Base-by-base conservation (phyloP, 169 alveolate species). In the Plasmodium relictum region DNA sequence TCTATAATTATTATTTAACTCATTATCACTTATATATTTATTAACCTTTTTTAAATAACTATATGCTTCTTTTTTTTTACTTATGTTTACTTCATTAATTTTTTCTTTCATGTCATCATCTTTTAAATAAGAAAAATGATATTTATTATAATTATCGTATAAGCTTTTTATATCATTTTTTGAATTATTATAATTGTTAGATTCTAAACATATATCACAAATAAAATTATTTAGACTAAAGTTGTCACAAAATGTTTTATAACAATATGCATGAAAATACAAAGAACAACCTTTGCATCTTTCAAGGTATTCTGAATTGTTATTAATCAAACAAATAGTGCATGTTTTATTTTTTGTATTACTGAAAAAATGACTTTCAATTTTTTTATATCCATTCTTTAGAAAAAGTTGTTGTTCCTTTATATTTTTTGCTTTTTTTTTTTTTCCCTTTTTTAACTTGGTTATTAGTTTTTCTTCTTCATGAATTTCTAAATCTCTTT, bases 241-340 rank as follows among this genome's bases (percentile, higher is more conserved):
- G 26, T 20, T 2, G 16, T 76, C 76, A 48, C 88, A 54, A 63
- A 62, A 76, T 7, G 39, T 8, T 37, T 76, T 76, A 31, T 76
- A 76, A 41, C 88, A 76, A 37, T 76, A 42, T 54, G 63, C 14
- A 56, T 76, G 88, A 24, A 76, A 76, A 54, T 76, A 42, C 66
- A 76, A 20, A 26, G 74, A 76, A 14, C 88, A 76, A 6, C 45
- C 20, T 76, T 31, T 76, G 20, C 88, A 76, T 37, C 31, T 76
- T 50, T 76, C 88, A 16, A 76, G 22, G 39, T 76, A 66, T 42
- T 76, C 74, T n/a, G 16, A n/a, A 63, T 76, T 44, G 22, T 76
- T 76, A 42, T 54, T 76, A 62, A 42, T 58, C 10, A 76, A 76
- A 41, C 88, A 76, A 3, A 76, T 76, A 9, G 88, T 76, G 54